Percentiles rank a stretch among this genome's conserved stretches.
Conservation (phyloP, 108 stramenopile genomes). For the Mayamaea pseudoterrestris region DNA sequence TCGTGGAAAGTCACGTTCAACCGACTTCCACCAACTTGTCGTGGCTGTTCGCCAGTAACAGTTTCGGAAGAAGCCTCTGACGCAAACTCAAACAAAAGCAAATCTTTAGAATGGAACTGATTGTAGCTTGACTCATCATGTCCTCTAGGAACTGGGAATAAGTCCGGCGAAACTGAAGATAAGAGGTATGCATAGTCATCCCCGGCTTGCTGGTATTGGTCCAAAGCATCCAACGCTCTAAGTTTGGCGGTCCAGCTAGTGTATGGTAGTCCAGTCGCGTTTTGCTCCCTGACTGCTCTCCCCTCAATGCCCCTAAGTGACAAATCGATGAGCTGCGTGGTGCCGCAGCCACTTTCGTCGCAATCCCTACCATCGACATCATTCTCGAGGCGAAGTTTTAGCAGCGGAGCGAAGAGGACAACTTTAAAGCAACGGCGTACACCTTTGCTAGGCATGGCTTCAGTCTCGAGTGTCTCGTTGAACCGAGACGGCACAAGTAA, state of each 20-base stretch:
- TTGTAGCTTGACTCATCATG: too few relatives aligned
- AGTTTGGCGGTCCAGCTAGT: conserved; percentile 32
- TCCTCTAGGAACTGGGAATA: too few relatives aligned
- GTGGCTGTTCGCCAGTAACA: not conserved
- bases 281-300: too few relatives aligned
- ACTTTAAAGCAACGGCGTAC: too few relatives aligned
- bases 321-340: conserved; percentile 30
- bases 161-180: conserved; percentile 42
- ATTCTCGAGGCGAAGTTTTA: conserved; percentile 31
- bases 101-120: too few relatives aligned
- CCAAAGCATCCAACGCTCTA: conserved; percentile 31
- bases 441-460: too few relatives aligned
- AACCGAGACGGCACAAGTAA: too few relatives aligned
- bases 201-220: conserved; percentile 10
- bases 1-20: conserved; percentile 40
- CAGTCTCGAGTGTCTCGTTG: too few relatives aligned
- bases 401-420: conserved; percentile 44
- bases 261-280: too few relatives aligned
- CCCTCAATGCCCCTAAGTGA: conserved; percentile 45
- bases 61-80: not conserved
- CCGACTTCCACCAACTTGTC: conserved; percentile 3
- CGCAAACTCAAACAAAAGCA: conserved; percentile 31
- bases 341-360: not conserved
- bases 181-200: too few relatives aligned
- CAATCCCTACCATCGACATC: conserved; percentile 27